Conservation (phyloP, 2,329 filamentous ascomycete genomes). For the Nectriaceae sp. region DNA sequence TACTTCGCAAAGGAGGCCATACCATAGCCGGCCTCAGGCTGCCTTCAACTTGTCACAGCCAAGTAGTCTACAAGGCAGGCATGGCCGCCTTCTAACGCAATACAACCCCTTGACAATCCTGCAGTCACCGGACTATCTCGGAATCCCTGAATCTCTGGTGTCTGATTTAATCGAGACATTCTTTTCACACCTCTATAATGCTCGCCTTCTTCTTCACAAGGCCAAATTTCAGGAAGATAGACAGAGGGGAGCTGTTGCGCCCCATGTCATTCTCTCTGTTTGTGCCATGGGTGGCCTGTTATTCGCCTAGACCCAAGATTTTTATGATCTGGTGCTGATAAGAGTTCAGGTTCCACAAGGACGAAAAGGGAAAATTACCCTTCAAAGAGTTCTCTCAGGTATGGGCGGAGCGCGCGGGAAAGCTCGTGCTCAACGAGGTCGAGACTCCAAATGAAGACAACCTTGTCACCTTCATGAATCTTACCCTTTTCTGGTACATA, state of each 20-base stretch:
- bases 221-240: not conserved
- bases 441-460: slow-evolving; percentile 16
- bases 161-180: slow-evolving; percentile 6
- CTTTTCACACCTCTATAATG: slow-evolving; percentile 20
- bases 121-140: no score
- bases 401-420: slow-evolving; percentile 17
- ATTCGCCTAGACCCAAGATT: no score
- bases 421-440: slow-evolving; percentile 9
- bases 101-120: no score
- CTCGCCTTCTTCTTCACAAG: slow-evolving; percentile 12
- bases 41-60: no score
- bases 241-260: rapidly evolving
- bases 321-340: not conserved
- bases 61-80: no score
- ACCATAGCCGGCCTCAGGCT: no score
- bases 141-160: not conserved
- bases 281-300: slow-evolving; percentile 24
- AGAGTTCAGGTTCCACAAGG: slow-evolving; percentile 16
- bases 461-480: slow-evolving; percentile 16
- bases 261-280: slow-evolving; percentile 14
- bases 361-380: rapidly evolving
- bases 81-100: no score
- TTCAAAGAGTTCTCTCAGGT: slow-evolving; percentile 5
- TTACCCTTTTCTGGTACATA: slow-evolving; percentile 23
- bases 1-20: no score